Percentiles rank a stretch among this genome's conserved stretches.
Conservation (phyloP, 108 stramenopile species). For the Bacterosira constricta region DNA sequence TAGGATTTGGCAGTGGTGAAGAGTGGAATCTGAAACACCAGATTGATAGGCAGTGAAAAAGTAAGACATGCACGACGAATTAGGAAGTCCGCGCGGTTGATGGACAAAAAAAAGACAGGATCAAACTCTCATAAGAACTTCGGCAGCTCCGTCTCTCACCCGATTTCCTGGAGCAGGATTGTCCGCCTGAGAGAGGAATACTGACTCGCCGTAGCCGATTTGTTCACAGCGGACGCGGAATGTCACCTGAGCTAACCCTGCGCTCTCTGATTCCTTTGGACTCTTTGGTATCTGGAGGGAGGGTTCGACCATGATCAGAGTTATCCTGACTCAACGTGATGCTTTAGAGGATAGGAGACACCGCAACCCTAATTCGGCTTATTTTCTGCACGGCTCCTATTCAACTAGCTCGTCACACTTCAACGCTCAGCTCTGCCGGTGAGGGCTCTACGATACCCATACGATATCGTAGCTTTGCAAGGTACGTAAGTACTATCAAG, state of each 20-base stretch:
- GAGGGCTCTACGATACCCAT: too few species aligned
- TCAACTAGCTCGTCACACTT: too few species aligned
- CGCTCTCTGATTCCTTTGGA: too few species aligned
- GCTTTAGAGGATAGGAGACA: too few species aligned
- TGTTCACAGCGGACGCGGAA: conserved; percentile 86
- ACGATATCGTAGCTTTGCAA: too few species aligned
- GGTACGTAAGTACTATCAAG: too few species aligned
- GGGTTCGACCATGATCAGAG: too few species aligned
- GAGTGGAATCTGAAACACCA: conserved; percentile 39
- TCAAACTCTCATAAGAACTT: not conserved
- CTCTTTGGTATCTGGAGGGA: too few species aligned
- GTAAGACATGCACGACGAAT: not conserved
- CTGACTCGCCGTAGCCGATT: conserved; percentile 79
- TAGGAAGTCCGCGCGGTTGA: not conserved
- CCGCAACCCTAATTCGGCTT: too few species aligned
- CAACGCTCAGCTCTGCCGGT: too few species aligned
- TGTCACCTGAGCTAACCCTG: conserved; percentile 64
- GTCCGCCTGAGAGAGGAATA: conserved; percentile 59
- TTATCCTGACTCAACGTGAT: too few species aligned
- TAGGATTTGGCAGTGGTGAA: conserved; percentile 75
- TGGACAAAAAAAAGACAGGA: not conserved
- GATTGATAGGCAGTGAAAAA: conserved; percentile 6
- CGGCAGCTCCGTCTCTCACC: conserved; percentile 43
- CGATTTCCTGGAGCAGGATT: conserved; percentile 42
- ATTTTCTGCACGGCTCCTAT: too few species aligned